Conservation (phyloP, 306 rosid genomes). For the Pachyrhizus erosus region DNA sequence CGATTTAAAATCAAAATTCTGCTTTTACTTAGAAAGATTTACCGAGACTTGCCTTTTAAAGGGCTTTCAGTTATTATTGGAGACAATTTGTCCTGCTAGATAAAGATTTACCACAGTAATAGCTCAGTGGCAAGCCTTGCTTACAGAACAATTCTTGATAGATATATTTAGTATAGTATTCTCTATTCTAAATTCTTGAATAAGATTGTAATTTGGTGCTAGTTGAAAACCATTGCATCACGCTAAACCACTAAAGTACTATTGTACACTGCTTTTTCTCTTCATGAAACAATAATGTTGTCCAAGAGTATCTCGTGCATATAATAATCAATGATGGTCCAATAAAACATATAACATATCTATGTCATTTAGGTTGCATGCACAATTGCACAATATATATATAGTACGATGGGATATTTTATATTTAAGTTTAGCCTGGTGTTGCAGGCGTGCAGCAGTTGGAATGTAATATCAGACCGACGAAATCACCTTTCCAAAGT, state of each 20-base stretch:
- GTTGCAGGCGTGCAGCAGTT: constrained; percentile 55
- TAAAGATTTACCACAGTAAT: not conserved
- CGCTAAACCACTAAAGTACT: not conserved
- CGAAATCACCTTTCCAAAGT: constrained; percentile 56
- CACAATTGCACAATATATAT: constrained; percentile 41
- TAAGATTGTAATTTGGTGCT: constrained; percentile 1
- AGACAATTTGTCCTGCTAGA: not conserved
- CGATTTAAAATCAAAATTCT: not conserved
- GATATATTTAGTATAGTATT: not conserved
- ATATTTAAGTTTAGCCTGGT: constrained; percentile 48
- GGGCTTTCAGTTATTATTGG: not conserved
- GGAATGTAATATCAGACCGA: constrained; percentile 62
- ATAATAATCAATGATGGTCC: constrained; percentile 44
- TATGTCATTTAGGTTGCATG: constrained; percentile 47
- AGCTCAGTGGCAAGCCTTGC: not conserved
- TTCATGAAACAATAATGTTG: constrained; percentile 30
- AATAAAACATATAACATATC: constrained; percentile 36
- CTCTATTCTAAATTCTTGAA: not conserved
- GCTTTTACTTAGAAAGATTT: not conserved
- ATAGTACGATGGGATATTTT: constrained; percentile 46
- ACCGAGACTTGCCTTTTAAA: not conserved
- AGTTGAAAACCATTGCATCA: not conserved
- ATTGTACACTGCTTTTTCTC: constrained; percentile 25
- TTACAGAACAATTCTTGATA: constrained; percentile 1
- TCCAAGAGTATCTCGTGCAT: constrained; percentile 33